phyloP scores from a whole-genome alignment of 1,139 yeast genomes.

The Blastobotrys raffinosifermentans region DNA sequence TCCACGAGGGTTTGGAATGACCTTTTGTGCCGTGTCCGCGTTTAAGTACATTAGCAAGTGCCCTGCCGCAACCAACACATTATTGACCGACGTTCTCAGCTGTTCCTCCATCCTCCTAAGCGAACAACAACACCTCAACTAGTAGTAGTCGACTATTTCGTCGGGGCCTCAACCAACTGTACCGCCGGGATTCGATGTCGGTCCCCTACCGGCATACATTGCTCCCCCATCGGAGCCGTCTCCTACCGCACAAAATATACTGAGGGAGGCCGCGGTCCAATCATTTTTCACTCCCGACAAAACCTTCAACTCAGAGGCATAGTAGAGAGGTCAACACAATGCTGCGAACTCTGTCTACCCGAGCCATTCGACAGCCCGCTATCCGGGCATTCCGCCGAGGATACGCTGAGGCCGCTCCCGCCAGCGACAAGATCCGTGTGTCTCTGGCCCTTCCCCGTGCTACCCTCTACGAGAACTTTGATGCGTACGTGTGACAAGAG shows the following conservation, averaged over 20 bases:
- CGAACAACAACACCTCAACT: conserved; percentile 23
- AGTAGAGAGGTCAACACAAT: conserved; percentile 1
- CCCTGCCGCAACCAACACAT: conserved; percentile 23
- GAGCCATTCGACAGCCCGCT: conserved; percentile 50
- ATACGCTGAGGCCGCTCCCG: conserved; percentile 80
- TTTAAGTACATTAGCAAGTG: conserved; percentile 20
- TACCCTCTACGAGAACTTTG: conserved; percentile 40
- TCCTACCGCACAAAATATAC: too few relatives aligned
- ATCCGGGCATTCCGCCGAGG: conserved; percentile 60
- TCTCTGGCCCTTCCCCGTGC: conserved; percentile 62
- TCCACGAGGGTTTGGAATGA: conserved; percentile 25
- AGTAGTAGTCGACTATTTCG: conserved; percentile 8
- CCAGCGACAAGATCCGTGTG: conserved; percentile 74
- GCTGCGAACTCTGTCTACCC: conserved; percentile 22
- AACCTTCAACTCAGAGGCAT: background rate
- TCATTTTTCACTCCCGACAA: conserved; percentile 1
- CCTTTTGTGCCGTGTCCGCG: conserved; percentile 17
- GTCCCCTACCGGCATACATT: background rate
- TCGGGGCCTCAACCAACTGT: conserved; percentile 11
- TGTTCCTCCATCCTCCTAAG: conserved; percentile 17
- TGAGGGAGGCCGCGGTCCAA: too few relatives aligned
- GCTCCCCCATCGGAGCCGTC: too few relatives aligned
- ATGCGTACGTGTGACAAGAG: conserved; percentile 35
- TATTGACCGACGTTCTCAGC: conserved; percentile 8
- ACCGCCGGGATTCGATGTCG: background rate